Conservation (phyloP, 345 rosid genomes). For the Boechera stricta region DNA sequence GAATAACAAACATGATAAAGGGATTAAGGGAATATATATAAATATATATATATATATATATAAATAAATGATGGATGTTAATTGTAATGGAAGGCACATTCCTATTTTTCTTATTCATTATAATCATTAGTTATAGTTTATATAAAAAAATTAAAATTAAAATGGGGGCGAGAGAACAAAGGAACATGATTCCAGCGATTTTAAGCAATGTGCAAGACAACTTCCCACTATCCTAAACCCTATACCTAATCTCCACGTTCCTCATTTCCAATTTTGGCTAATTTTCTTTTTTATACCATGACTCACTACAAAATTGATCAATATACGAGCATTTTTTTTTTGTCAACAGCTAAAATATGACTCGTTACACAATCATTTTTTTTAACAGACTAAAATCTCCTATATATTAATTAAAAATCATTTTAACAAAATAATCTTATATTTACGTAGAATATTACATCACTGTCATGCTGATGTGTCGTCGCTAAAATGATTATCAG, state of each 20-base stretch:
- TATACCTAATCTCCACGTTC: slow-evolving; percentile 39
- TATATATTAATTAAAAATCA: no score
- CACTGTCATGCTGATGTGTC: no score
- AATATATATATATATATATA: not conserved
- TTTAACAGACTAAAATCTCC: not conserved
- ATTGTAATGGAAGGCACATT: slow-evolving; percentile 40
- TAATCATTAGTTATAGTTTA: slow-evolving; percentile 14
- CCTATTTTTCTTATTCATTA: not conserved
- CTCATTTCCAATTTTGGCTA: slow-evolving; percentile 2
- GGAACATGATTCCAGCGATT: slow-evolving; percentile 43
- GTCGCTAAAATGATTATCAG: no score
- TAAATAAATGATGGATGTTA: not conserved
- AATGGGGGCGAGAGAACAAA: slow-evolving; percentile 15
- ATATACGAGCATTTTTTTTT: not conserved
- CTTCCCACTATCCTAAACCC: slow-evolving; percentile 35
- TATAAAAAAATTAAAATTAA: not conserved
- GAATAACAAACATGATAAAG: slow-evolving; percentile 20
- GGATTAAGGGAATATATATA: not conserved
- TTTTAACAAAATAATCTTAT: no score
- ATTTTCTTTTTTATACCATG: not conserved
- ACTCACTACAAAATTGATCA: not conserved
- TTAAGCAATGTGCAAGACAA: slow-evolving; percentile 36
- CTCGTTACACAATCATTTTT: not conserved
- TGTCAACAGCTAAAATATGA: not conserved
- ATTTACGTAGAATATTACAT: no score